Evolutionary conservation across 23 red algal species (phyloP).

Genomic region (Gracilaria gracilis): DNA sequence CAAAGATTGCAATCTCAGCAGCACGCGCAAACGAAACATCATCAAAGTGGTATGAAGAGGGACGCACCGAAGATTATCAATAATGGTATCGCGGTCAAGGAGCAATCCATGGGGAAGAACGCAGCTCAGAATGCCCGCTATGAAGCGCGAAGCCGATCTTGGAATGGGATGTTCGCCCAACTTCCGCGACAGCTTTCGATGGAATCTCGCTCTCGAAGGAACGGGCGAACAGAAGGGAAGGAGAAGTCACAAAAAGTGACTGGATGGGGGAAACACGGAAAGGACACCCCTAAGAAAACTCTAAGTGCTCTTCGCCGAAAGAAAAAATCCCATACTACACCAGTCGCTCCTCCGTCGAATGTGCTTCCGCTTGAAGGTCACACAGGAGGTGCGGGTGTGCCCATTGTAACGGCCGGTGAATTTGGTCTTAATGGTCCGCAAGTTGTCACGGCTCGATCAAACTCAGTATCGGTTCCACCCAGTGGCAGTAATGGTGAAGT

Average conservation of each 20-base stretch:
- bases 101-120: slow-evolving; percentile 43
- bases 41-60: not conserved
- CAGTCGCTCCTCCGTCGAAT: not conserved
- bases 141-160: slow-evolving; percentile 54
- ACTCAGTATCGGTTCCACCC: not conserved
- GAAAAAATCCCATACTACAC: slow-evolving; percentile 22
- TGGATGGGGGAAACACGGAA: slow-evolving; percentile 54
- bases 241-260: slow-evolving; percentile 27
- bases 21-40: not conserved
- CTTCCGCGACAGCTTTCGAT: slow-evolving; percentile 61
- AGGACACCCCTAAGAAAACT: slow-evolving; percentile 45
- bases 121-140: slow-evolving; percentile 10
- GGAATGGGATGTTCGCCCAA: slow-evolving; percentile 69
- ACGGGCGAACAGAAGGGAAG: slow-evolving; percentile 28
- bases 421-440: slow-evolving; percentile 39
- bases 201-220: slow-evolving; percentile 45
- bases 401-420: slow-evolving; percentile 23
- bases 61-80: slow-evolving; percentile 40
- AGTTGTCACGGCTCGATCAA: not conserved
- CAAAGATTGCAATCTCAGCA: slow-evolving; percentile 4
- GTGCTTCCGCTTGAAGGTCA: not conserved
- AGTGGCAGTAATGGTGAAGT: not conserved
- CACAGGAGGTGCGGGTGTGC: slow-evolving; percentile 6
- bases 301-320: slow-evolving; percentile 49
- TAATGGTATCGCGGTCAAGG: slow-evolving; percentile 6